phyloP scores from a whole-genome alignment of 805 yeast genomes.

The Schwanniomyces occidentalis region DNA sequence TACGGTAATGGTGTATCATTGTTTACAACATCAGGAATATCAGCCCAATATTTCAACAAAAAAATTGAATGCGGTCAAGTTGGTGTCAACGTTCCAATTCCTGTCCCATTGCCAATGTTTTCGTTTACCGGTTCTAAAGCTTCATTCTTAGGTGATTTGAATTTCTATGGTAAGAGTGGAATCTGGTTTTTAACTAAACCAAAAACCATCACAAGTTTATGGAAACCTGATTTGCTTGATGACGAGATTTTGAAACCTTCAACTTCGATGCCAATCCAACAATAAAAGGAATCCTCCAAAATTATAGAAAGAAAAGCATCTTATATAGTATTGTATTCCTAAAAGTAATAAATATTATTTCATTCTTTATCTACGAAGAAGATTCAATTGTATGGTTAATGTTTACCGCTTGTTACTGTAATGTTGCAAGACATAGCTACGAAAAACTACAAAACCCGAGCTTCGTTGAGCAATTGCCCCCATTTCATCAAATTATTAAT shows the following conservation, averaged over 20 bases:
- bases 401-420: no score
- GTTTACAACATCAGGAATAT: slow-evolving; percentile 68
- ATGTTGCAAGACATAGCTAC: no score
- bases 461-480: no score
- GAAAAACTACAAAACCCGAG: no score
- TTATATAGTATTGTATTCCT: no score
- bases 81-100: slow-evolving; percentile 77
- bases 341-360: no score
- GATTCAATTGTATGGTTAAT: no score
- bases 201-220: slow-evolving; percentile 69
- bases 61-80: slow-evolving; percentile 74
- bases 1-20: slow-evolving; percentile 75
- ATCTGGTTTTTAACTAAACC: slow-evolving; percentile 69
- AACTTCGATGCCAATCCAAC: slow-evolving; percentile 69
- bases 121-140: slow-evolving; percentile 77
- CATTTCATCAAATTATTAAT: no score
- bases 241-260: slow-evolving; percentile 51
- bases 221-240: slow-evolving; percentile 57
- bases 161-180: slow-evolving; percentile 79
- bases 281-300: no score
- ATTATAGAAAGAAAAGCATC: no score
- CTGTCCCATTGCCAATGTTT: slow-evolving; percentile 81
- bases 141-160: slow-evolving; percentile 75
- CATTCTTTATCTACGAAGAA: no score
- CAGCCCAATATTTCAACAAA: slow-evolving; percentile 69